Evolutionary conservation across 257 asterid species (phyloP), one percentile per base, ranked within the genome.

Genomic region (Apocynum venetum): DNA sequence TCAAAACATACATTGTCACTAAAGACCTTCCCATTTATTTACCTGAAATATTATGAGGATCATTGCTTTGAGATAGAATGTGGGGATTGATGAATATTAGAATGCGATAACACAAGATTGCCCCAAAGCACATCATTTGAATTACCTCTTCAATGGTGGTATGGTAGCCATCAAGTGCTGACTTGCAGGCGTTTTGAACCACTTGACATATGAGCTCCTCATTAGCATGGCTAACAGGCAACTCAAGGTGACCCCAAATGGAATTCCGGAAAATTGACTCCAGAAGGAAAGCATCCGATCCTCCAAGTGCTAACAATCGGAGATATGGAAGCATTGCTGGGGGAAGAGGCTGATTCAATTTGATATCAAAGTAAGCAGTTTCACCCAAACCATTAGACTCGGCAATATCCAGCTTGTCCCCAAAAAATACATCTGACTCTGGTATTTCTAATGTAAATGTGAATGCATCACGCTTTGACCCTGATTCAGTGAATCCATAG

Each of bases 81-180:
- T 12, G 5, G 3, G 19, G 40, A 48, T 55, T 2, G 35, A 69
- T 13, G 35, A 69, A 51, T 43, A 67, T 40, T 38, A 67, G 70
- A 64, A 40, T 66, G 51, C 41, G 11, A 15, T 46, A 38, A 25
- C 46, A 49, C 4, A 70, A 46, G 55, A 46, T 46, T 46, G 49
- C 6, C 72, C 14, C 13, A 69, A 69, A 35, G 47, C 55, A 43
- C 43, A 46, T 73, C 76, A 67, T 31, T 4, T 60, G 5, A 61
- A 10, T 49, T 87, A 91, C 98, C 97, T 93, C 97, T 85, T 90
- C 98, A 64, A 90, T 78, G 84, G 97, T 89, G 85, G 99, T 96
- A 43, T 72, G 91, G 77, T 91, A 96, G 74, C 91, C 92, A 35
- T 96, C 87, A 68, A 96, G 87, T 19, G 97, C 98, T 79, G 93